These are phyloP conservation scores for Baffinella frigidus DNA, from an alignment of 208 protist species.

Conservation along the genomic window DNA sequence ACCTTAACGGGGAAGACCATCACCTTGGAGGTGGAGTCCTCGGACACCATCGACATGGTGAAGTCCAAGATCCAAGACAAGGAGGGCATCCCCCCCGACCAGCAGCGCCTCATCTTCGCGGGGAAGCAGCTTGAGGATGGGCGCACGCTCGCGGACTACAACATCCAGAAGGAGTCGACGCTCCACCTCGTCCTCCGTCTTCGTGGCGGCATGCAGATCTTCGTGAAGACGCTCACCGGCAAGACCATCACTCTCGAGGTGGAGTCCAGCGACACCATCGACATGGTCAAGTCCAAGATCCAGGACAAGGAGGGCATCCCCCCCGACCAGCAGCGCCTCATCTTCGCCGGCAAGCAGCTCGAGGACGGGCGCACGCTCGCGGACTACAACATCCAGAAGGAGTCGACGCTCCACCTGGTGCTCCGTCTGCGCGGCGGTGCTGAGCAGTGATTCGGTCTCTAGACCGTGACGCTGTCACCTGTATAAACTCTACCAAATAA, in stretches of 20 bases:
- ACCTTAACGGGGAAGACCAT: slow-evolving; percentile 90
- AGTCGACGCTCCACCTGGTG: slow-evolving; percentile 56
- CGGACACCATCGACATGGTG: slow-evolving; percentile 90
- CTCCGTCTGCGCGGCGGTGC: slow-evolving; percentile 59
- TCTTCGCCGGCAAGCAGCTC: slow-evolving; percentile 59
- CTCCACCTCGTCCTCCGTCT: slow-evolving; percentile 63
- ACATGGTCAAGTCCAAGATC: slow-evolving; percentile 89
- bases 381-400: slow-evolving; percentile 87
- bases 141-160: slow-evolving; percentile 66
- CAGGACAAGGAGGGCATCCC: slow-evolving; percentile 83
- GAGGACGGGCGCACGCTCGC: slow-evolving; percentile 44
- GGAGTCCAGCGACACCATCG: slow-evolving; percentile 88
- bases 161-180: slow-evolving; percentile 88
- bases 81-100: slow-evolving; percentile 77
- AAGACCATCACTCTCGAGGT: slow-evolving; percentile 90
- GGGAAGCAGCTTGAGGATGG: slow-evolving; percentile 74
- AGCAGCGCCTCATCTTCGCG: slow-evolving; percentile 72
- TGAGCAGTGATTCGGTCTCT: too few species aligned
- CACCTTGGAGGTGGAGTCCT: slow-evolving; percentile 86
- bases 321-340: slow-evolving; percentile 56
- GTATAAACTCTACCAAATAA: too few species aligned
- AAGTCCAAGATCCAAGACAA: slow-evolving; percentile 91
- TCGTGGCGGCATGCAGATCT: slow-evolving; percentile 58
- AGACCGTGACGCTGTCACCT: too few species aligned
- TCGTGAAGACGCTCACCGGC: slow-evolving; percentile 70